Percentiles rank a stretch among this genome's conserved stretches.
Conservation (phyloP, 805 yeast species). For the Ogataea thermomethanolica region DNA sequence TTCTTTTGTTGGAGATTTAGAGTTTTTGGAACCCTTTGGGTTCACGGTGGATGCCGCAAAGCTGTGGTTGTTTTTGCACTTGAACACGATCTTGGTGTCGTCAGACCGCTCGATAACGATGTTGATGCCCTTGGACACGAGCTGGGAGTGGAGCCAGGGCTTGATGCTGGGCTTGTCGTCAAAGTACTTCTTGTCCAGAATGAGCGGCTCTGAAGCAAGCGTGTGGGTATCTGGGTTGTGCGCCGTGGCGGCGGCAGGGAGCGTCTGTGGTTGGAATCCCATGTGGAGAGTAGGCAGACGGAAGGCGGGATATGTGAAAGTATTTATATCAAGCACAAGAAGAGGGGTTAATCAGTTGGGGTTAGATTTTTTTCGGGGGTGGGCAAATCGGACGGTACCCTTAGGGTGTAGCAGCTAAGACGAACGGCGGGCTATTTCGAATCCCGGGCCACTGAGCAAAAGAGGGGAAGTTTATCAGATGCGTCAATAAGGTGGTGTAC, state of each 20-base stretch:
- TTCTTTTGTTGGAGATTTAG: slow-evolving; percentile 15
- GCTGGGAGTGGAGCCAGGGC: slow-evolving; percentile 56
- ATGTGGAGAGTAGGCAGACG: not conserved
- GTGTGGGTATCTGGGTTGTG: not conserved
- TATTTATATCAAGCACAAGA: slow-evolving; percentile 3
- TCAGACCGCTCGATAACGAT: slow-evolving; percentile 64
- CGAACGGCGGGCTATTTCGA: too few relatives aligned
- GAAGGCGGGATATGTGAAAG: not conserved
- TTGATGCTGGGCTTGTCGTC: slow-evolving; percentile 48
- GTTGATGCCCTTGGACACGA: slow-evolving; percentile 46
- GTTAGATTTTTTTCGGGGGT: slow-evolving; percentile 10
- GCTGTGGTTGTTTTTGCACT: slow-evolving; percentile 45
- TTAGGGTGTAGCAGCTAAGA: slow-evolving; percentile 1
- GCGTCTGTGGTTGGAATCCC: slow-evolving; percentile 17
- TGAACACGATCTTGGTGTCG: slow-evolving; percentile 55
- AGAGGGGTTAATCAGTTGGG: slow-evolving; percentile 10
- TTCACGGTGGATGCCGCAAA: slow-evolving; percentile 7
- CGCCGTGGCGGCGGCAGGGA: slow-evolving; percentile 13
- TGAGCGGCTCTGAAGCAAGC: slow-evolving; percentile 6
- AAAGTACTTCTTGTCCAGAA: slow-evolving; percentile 30
- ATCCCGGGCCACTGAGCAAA: not conserved
- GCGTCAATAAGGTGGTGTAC: not conserved
- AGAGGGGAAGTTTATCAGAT: slow-evolving; percentile 6
- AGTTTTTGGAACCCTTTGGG: slow-evolving; percentile 12
- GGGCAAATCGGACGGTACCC: slow-evolving; percentile 1